Conservation (phyloP, 2,329 filamentous ascomycete species). For the Sporothrix variecibatus region DNA sequence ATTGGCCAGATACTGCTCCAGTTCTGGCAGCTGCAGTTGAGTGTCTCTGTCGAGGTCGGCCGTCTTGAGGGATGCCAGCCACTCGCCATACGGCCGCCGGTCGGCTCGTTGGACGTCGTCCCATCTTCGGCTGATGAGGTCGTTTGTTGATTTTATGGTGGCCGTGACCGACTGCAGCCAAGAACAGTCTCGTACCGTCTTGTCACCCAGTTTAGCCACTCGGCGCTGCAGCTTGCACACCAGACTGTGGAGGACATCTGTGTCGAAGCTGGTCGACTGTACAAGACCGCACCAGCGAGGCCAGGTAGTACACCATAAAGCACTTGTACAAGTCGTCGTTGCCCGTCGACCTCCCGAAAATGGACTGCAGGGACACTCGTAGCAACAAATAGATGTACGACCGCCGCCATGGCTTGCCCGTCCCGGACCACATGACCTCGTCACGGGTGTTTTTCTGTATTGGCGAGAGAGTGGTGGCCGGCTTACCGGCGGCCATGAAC, state of each 20-base stretch:
- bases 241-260: conserved; percentile 43
- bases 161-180: conserved; percentile 18
- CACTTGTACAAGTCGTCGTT: conserved; percentile 47
- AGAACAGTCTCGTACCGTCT: background rate
- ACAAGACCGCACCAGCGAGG: conserved; percentile 37
- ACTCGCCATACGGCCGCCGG: background rate
- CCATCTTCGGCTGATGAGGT: background rate
- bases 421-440: conserved; percentile 49
- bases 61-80: background rate
- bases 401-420: conserved; percentile 27
- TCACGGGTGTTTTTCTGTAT: conserved; percentile 58
- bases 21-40: background rate
- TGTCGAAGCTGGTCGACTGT: background rate
- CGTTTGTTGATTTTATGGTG: conserved; percentile 18
- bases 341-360: background rate
- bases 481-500: conserved; percentile 44
- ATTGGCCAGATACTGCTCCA: conserved; percentile 1
- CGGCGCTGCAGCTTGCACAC: conserved; percentile 48
- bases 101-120: background rate
- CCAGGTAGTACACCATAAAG: conserved; percentile 52
- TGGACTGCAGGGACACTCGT: conserved; percentile 27
- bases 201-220: conserved; percentile 42
- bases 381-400: conserved; percentile 30
- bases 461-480: conserved; percentile 42
- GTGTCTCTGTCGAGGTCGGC: background rate